Evolutionary conservation across 805 yeast genomes (phyloP), one percentile per base, ranked within the genome.

Genomic region (Torulaspora microellipsoides): DNA sequence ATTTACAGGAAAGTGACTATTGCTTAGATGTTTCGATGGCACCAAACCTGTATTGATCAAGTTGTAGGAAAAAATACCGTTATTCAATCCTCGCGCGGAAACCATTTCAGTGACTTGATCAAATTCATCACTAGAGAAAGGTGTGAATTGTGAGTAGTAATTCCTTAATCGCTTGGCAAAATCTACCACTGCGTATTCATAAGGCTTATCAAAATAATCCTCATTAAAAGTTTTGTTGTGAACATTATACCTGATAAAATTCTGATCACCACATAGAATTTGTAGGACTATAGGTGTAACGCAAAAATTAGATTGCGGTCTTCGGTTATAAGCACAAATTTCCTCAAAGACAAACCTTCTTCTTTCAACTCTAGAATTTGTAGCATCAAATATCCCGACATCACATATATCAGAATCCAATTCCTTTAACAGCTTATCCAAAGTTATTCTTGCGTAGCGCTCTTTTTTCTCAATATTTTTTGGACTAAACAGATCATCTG

Each of bases 301-400:
- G 27, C 51, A 59, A n/a, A 65, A 48, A 4, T 34, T 46, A 3
- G 54, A 40, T 13, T 36, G 40, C 14, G 37, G 38, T 14, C 43
- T 42, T 34, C 37, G 39, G 34, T 61, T 56, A 38, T 52, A 54
- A 9, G 47, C 23, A 31, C 51, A 43, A 23, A 64, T 50, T 27
- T 52, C 55, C 9, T 56, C 50, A 12, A 62, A 56, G 8, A 62
- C 51, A 35, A 51, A 58, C n/a, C 46, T 48, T 45, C 75, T 65
- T 47, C 75, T 64, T 6, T 66, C 64, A 33, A 62, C 67, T 3
- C 81, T 76, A 0, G 82, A 74, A 54, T 77, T 77, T 2, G 81
- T 77, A 1, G 83, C 83, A 57, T 77, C 83, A 47, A 77, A 77
- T n/a, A 77, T 73, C 2, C 78, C 81, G 39, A 77, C 72, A 51